phyloP scores from a whole-genome alignment of 73 alveolate species.

The Tetrahymena thermophila region DNA sequence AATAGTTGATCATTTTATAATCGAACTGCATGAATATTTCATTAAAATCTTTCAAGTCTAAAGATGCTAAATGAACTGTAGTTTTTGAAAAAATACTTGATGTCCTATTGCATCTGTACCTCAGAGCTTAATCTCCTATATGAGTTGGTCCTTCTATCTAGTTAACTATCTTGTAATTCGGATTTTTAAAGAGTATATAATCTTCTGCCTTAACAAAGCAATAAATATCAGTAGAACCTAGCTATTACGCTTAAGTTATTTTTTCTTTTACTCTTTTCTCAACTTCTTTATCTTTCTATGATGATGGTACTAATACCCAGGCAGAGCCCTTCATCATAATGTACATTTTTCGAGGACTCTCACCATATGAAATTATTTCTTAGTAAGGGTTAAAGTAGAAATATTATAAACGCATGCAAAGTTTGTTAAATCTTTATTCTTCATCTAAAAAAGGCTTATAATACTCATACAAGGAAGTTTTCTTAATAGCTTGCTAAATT shows the following conservation, averaged over 20 bases:
- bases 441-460: background rate
- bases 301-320: background rate
- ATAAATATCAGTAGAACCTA: background rate
- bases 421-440: background rate
- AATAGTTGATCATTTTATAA: background rate
- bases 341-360: background rate
- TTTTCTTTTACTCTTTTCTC: background rate
- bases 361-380: background rate
- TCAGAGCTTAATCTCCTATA: background rate
- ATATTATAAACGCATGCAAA: background rate
- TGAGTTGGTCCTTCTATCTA: background rate
- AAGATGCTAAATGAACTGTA: background rate
- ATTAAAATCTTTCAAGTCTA: background rate
- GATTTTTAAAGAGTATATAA: background rate
- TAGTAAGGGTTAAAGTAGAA: background rate
- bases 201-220: background rate
- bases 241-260: background rate
- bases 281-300: background rate
- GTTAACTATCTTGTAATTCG: background rate
- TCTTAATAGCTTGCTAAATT: background rate
- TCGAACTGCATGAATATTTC: background rate
- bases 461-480: background rate
- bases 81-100: background rate
- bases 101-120: background rate
- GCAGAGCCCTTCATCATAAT: background rate